Evolutionary conservation across 495 filamentous ascomycete genomes (phyloP).

Genomic region (Neurospora terricola): DNA sequence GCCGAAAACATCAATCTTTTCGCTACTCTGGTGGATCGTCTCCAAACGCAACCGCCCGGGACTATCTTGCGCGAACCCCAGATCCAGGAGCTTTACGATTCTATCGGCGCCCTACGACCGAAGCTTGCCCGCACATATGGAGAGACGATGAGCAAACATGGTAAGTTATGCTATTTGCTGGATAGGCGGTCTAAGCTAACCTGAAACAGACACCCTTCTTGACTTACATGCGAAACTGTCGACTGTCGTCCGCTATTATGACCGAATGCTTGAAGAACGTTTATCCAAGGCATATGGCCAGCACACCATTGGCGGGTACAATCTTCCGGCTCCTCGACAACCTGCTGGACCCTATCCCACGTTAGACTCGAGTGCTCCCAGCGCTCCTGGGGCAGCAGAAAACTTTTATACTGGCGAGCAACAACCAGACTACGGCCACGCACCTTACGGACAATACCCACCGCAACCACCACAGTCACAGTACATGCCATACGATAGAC

Average conservation of each 20-base stretch:
- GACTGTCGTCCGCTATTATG: conserved; percentile 97
- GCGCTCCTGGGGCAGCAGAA: conserved; percentile 50
- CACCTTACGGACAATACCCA: conserved; percentile 26
- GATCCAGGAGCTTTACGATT: conserved; percentile 96
- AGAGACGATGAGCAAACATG: conserved; percentile 99
- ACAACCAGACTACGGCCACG: conserved; percentile 41
- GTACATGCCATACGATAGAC: conserved; percentile 29
- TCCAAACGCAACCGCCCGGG: conserved; percentile 91
- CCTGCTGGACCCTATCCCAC: conserved; percentile 58
- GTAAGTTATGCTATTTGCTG: conserved; percentile 40
- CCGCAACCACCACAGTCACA: conserved; percentile 27
- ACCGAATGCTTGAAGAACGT: conserved; percentile 93
- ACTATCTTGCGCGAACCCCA: conserved; percentile 93
- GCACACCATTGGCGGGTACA: conserved; percentile 51
- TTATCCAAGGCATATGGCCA: conserved; percentile 87
- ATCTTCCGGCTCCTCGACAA: conserved; percentile 39
- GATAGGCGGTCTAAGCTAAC: conserved; percentile 27
- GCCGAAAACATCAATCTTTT: conserved; percentile 97
- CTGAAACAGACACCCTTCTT: conserved; percentile 58
- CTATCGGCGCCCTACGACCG: conserved; percentile 81
- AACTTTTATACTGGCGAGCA: conserved; percentile 70
- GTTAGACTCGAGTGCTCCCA: conserved; percentile 43
- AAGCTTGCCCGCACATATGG: conserved; percentile 95
- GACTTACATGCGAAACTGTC: conserved; percentile 92
- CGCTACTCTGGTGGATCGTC: conserved; percentile 82